Percentiles rank a stretch among this genome's conserved stretches.
Conservation (phyloP, 2,329 filamentous ascomycete species). For the Cordyceps tenuipes region DNA sequence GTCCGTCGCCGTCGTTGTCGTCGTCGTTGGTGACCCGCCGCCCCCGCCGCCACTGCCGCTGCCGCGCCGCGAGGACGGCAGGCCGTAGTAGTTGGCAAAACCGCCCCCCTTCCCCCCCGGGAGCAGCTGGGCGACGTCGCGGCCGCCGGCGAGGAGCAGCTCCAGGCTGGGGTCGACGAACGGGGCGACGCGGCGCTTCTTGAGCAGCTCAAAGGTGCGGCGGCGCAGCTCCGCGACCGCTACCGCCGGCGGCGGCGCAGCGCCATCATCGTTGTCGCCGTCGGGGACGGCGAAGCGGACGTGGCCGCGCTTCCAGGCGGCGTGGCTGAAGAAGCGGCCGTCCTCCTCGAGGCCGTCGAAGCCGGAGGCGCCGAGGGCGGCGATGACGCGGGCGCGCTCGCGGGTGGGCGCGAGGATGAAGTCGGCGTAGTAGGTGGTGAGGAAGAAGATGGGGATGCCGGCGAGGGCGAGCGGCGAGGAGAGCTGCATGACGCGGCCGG, state of each 20-base stretch:
- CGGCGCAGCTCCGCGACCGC: conserved; percentile 72
- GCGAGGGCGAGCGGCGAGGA: conserved; percentile 86
- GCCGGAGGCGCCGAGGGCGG: conserved; percentile 67
- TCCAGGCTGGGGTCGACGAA: conserved; percentile 59
- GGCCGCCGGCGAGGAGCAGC: conserved; percentile 75
- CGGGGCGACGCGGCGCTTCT: conserved; percentile 65
- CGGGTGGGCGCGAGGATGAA: conserved; percentile 85
- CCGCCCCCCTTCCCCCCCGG: too few relatives aligned
- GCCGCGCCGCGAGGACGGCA: conserved; percentile 27
- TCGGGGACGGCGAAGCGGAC: conserved; percentile 46
- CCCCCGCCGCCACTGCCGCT: conserved; percentile 1
- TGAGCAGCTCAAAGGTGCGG: conserved; percentile 78
- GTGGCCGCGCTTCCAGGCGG: conserved; percentile 26
- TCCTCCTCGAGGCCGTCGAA: conserved; percentile 76
- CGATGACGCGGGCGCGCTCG: conserved; percentile 64
- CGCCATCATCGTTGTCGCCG: too few relatives aligned
- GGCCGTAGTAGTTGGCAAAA: conserved; percentile 29
- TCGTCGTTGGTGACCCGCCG: too few relatives aligned
- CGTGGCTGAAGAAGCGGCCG: conserved; percentile 55
- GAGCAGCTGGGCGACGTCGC: conserved; percentile 36
- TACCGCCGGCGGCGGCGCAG: conserved; percentile 65
- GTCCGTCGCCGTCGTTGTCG: too few relatives aligned
- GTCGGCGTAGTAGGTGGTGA: conserved; percentile 95
- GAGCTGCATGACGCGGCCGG: conserved; percentile 82
- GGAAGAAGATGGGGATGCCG: conserved; percentile 95